These are phyloP conservation scores for Isabelozyma pseudorhagii DNA, from an alignment of 805 yeast genomes.

Conservation along the genomic window DNA sequence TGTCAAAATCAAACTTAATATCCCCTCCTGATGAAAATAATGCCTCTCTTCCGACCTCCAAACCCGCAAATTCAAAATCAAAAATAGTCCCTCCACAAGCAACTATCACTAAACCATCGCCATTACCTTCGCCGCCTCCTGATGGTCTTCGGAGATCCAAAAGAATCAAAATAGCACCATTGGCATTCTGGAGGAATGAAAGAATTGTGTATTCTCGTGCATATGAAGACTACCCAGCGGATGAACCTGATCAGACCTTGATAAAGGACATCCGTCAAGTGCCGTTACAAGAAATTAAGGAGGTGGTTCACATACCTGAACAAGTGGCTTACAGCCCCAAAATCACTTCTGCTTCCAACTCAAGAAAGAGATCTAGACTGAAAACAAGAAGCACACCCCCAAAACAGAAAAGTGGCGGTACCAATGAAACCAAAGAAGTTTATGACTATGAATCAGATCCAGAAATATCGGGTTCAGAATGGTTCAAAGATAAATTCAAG, in stretches of 20 bases:
- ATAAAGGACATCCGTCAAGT: constrained; percentile 31
- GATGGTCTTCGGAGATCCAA: constrained; percentile 60
- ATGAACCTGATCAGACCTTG: constrained; percentile 42
- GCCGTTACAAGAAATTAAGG: constrained; percentile 55
- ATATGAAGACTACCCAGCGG: constrained; percentile 23
- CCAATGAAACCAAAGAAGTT: constrained; percentile 3
- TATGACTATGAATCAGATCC: constrained; percentile 37
- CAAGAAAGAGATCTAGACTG: constrained; percentile 15
- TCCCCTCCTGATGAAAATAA: constrained; percentile 4
- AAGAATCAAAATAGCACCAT: constrained; percentile 64
- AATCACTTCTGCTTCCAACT: constrained; percentile 2
- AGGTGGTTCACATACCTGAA: constrained; percentile 52
- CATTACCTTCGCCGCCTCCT: constrained; percentile 43
- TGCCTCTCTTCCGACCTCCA: neutral
- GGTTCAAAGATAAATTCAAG: constrained; percentile 45
- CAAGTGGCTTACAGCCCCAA: neutral
- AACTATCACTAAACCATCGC: constrained; percentile 19
- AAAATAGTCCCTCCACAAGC: constrained; percentile 6
- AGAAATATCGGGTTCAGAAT: constrained; percentile 47
- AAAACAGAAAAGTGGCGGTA: constrained; percentile 5
- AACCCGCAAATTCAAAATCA: constrained; percentile 1
- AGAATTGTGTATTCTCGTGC: constrained; percentile 54
- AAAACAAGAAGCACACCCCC: constrained; percentile 10
- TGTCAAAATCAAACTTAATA: neutral
- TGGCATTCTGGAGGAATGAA: constrained; percentile 86